phyloP scores from a whole-genome alignment of 2,329 filamentous ascomycete genomes.

The Coniochaeta sp. region DNA sequence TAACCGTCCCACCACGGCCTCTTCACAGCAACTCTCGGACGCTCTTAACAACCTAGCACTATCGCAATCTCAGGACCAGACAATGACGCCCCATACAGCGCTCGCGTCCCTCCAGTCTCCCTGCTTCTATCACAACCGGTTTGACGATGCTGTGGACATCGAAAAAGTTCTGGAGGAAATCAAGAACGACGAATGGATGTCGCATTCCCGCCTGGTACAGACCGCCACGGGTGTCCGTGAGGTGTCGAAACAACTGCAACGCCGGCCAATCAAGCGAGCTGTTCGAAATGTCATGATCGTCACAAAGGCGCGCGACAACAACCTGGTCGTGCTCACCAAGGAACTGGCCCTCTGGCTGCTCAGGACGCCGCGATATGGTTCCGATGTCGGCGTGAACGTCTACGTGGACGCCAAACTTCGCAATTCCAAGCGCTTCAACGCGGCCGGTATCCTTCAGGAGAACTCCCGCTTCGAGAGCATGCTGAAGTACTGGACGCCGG shows the following conservation, averaged over 20 bases:
- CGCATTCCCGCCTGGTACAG: conserved; percentile 88
- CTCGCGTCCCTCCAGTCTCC: conserved; percentile 76
- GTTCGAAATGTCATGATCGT: conserved; percentile 97
- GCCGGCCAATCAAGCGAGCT: conserved; percentile 83
- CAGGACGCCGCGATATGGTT: conserved; percentile 81
- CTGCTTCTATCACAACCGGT: conserved; percentile 96
- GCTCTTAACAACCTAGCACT: conserved; percentile 46
- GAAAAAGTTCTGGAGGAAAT: conserved; percentile 94
- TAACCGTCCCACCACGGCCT: conserved; percentile 34
- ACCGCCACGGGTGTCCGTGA: conserved; percentile 93
- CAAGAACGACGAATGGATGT: conserved; percentile 79
- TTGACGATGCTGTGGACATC: conserved; percentile 93
- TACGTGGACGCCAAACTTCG: conserved; percentile 96
- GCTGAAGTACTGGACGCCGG: conserved; percentile 93
- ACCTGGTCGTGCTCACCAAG: conserved; percentile 79
- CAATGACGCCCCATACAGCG: conserved; percentile 33
- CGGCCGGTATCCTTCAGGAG: conserved; percentile 61
- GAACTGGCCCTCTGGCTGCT: conserved; percentile 87
- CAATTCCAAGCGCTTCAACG: conserved; percentile 81
- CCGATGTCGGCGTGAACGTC: conserved; percentile 85
- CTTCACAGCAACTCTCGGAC: conserved; percentile 57
- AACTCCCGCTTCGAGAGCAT: conserved; percentile 73
- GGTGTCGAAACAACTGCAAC: conserved; percentile 90
- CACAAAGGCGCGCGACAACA: conserved; percentile 94
- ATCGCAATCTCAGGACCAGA: conserved; percentile 9